These are phyloP conservation scores for Ascoidea rubescens DNA, from an alignment of 805 yeast genomes.

Conservation along the genomic window DNA sequence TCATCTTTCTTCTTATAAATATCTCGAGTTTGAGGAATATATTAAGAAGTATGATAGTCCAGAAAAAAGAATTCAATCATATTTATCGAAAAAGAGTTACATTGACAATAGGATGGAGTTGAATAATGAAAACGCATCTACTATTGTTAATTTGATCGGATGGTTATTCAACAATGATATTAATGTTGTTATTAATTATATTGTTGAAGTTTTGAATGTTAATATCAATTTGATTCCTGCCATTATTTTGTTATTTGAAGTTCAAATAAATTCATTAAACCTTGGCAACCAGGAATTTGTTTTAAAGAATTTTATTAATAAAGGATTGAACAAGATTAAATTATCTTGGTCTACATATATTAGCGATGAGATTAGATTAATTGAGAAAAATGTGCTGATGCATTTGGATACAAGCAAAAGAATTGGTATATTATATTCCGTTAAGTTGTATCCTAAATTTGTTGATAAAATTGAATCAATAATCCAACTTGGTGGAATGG, in stretches of 20 bases:
- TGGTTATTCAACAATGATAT: slow-evolving; percentile 15
- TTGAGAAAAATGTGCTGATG: slow-evolving; percentile 6
- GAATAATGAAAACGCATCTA: slow-evolving; percentile 19
- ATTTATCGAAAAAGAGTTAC: slow-evolving; percentile 1
- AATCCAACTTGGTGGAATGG: background rate
- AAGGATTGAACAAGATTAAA: slow-evolving; percentile 5
- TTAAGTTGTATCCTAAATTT: slow-evolving; percentile 8
- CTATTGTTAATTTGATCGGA: slow-evolving; percentile 18
- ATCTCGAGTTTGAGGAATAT: slow-evolving; percentile 26
- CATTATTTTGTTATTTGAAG: slow-evolving; percentile 5
- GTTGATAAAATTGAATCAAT: slow-evolving; percentile 7
- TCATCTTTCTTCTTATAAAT: slow-evolving; percentile 25
- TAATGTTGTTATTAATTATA: slow-evolving; percentile 17
- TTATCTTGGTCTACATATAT: slow-evolving; percentile 5
- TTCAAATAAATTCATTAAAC: slow-evolving; percentile 1
- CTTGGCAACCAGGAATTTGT: slow-evolving; percentile 5
- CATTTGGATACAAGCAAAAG: slow-evolving; percentile 5
- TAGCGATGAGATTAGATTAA: slow-evolving; percentile 4
- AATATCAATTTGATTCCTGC: slow-evolving; percentile 4
- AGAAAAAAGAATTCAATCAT: slow-evolving; percentile 11
- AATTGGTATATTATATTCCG: slow-evolving; percentile 5
- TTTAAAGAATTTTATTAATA: slow-evolving; percentile 3
- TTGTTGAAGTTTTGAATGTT: slow-evolving; percentile 6
- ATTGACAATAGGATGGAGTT: slow-evolving; percentile 13
- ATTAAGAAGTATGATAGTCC: slow-evolving; percentile 20